Conservation (phyloP, 1,139 yeast genomes). For the Geotrichum phurueaensis region DNA sequence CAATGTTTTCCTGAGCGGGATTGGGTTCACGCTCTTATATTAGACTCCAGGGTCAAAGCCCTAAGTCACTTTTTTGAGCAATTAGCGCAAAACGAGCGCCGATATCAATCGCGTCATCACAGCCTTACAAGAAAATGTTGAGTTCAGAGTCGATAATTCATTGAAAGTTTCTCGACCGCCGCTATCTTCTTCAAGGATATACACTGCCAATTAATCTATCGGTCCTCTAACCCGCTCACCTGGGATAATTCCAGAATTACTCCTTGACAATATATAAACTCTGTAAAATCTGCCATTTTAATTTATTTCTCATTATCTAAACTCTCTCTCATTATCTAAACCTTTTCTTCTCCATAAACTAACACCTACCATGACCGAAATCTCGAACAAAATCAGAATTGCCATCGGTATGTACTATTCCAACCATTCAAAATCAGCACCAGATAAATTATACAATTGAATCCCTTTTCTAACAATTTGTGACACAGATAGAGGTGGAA, state of each 20-base stretch:
- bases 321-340: not conserved
- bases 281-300: not conserved
- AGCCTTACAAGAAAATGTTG: not conserved
- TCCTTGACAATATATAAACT: not conserved
- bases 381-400: conserved; percentile 12
- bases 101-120: not conserved
- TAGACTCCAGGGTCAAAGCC: not conserved
- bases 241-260: not conserved
- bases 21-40: not conserved
- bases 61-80: not conserved
- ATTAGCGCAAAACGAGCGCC: not conserved
- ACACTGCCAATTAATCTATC: not conserved
- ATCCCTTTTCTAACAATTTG: not conserved
- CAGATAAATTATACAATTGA: not conserved
- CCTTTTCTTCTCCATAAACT: not conserved
- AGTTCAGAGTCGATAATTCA: not conserved
- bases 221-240: not conserved
- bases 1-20: not conserved
- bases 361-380: not conserved
- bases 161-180: not conserved
- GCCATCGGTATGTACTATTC: conserved; percentile 16
- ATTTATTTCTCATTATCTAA: not conserved
- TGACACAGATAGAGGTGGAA: conserved; percentile 49
- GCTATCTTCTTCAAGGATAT: not conserved
- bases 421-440: not conserved